A percentile compares a stretch with the other conserved stretches of the same genome.
These are phyloP conservation scores for Colletotrichum sp. DNA, from an alignment of 2,329 filamentous ascomycete species.

Conservation along the genomic window DNA sequence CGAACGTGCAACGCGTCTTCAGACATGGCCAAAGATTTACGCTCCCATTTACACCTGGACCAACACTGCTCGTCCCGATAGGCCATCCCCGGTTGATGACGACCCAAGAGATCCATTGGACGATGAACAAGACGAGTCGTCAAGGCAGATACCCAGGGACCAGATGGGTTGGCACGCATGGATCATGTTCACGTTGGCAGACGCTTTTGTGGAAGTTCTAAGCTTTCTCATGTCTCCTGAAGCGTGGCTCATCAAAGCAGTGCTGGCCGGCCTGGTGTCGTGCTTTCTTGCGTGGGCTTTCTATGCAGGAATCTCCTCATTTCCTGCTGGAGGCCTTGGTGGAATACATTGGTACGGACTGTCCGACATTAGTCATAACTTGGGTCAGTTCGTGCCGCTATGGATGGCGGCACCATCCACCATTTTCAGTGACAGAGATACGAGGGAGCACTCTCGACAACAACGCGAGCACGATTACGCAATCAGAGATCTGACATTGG, in stretches of 20 bases:
- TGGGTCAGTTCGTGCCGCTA: slow-evolving; percentile 31
- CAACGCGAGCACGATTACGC: slow-evolving; percentile 32
- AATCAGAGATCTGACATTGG: slow-evolving; percentile 32
- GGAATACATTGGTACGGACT: slow-evolving; percentile 28
- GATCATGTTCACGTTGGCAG: slow-evolving; percentile 8
- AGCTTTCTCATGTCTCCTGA: background rate
- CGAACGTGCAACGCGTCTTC: background rate
- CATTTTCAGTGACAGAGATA: slow-evolving; percentile 10
- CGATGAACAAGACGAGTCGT: background rate
- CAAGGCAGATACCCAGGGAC: background rate
- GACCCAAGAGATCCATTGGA: background rate
- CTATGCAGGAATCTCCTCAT: background rate
- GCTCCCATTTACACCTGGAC: slow-evolving; percentile 7
- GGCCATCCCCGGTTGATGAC: background rate
- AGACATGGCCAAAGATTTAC: slow-evolving; percentile 7
- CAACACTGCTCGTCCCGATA: slow-evolving; percentile 1
- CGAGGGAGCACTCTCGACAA: slow-evolving; percentile 1
- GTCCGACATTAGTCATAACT: slow-evolving; percentile 25
- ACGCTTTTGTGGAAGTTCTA: background rate
- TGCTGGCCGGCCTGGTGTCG: background rate
- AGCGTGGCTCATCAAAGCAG: background rate
- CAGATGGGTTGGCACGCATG: background rate
- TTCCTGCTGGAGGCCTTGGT: background rate
- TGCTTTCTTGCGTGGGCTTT: background rate
- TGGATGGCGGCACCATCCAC: slow-evolving; percentile 14